phyloP scores from a whole-genome alignment of 441 rosid species.

The Gossypium lobatum region DNA sequence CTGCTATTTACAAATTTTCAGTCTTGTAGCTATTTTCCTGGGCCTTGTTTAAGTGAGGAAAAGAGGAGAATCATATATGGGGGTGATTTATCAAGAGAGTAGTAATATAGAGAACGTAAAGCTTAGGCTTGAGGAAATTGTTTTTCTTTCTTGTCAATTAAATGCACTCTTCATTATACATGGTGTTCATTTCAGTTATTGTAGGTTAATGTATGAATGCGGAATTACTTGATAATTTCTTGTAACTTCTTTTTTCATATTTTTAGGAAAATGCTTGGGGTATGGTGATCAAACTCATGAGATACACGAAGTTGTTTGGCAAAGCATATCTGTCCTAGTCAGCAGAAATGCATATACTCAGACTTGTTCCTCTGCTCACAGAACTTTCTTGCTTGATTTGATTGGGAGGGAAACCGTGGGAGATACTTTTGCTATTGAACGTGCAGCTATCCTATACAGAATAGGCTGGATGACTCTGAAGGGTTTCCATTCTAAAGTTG shows the following conservation, averaged over 20 bases:
- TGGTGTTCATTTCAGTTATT: slow-evolving; percentile 2
- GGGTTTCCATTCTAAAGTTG: slow-evolving; percentile 37
- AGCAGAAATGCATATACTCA: slow-evolving; percentile 42
- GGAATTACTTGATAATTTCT: slow-evolving; percentile 8
- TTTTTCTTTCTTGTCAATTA: slow-evolving; percentile 10
- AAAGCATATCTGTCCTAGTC: slow-evolving; percentile 47
- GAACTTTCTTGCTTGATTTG: slow-evolving; percentile 49
- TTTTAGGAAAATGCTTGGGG: slow-evolving; percentile 71
- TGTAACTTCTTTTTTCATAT: slow-evolving; percentile 16
- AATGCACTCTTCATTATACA: background rate
- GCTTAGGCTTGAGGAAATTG: background rate
- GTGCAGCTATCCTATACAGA: slow-evolving; percentile 55
- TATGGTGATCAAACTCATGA: slow-evolving; percentile 47
- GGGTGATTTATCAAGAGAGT: background rate
- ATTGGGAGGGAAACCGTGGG: slow-evolving; percentile 51
- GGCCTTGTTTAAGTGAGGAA: slow-evolving; percentile 1
- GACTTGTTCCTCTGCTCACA: slow-evolving; percentile 27
- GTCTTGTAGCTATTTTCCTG: background rate
- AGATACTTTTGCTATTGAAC: slow-evolving; percentile 69
- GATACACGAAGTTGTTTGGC: slow-evolving; percentile 56
- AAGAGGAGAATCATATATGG: background rate
- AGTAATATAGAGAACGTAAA: background rate
- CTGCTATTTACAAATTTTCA: background rate
- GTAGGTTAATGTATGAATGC: background rate
- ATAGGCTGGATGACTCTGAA: slow-evolving; percentile 62